Conservation (phyloP, 2,329 filamentous ascomycete species). For the Coniochaeta hoffmannii region DNA sequence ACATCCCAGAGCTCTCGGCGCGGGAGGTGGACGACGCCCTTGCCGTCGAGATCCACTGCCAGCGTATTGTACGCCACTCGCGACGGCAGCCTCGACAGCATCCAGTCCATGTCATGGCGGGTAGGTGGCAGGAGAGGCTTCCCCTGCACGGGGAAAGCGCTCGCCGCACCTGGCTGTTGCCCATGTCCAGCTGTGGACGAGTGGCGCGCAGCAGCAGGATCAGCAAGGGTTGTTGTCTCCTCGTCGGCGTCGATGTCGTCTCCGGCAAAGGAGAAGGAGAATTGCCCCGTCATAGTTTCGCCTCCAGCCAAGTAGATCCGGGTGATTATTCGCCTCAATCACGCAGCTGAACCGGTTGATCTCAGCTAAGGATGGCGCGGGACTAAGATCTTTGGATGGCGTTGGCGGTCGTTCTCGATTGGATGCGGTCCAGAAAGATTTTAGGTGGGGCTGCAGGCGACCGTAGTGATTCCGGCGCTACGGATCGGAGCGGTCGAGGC, state of each 20-base stretch:
- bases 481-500: background rate
- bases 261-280: constrained; percentile 55
- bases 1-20: constrained; percentile 78
- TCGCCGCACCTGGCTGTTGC: constrained; percentile 19
- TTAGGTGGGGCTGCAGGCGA: background rate
- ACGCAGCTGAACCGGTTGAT: background rate
- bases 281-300: constrained; percentile 19
- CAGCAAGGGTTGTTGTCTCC: constrained; percentile 21
- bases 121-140: constrained; percentile 50
- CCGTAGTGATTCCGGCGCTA: background rate
- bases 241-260: constrained; percentile 54
- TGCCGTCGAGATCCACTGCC: constrained; percentile 51
- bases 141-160: constrained; percentile 55
- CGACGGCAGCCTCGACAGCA: constrained; percentile 58
- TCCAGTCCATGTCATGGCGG: constrained; percentile 39
- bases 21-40: constrained; percentile 48
- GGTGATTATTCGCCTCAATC: background rate
- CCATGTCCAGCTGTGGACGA: constrained; percentile 6
- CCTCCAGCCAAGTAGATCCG: background rate
- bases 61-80: constrained; percentile 65
- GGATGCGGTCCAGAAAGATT: background rate
- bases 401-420: background rate
- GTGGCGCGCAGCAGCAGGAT: constrained; percentile 11
- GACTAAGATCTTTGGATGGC: background rate
- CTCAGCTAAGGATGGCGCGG: background rate